Conservation (phyloP, 768 basidiomycete genomes). For the Phaeotremella skinneri region DNA sequence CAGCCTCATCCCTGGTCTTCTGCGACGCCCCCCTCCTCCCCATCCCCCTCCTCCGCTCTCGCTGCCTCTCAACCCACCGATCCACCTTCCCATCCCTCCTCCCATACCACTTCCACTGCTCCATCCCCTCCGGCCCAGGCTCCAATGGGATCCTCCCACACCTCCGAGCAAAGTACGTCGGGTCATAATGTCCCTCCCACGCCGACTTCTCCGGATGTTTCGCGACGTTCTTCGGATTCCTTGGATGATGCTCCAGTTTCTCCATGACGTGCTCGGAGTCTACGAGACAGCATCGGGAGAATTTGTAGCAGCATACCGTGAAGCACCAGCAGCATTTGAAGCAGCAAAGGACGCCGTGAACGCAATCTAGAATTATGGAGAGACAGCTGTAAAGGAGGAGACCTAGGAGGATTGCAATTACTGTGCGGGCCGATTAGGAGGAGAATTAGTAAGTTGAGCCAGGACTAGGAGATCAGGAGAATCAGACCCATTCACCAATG, state of each 20-base stretch:
- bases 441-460: too few species aligned
- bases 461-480: too few species aligned
- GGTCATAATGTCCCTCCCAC: neutral
- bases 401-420: neutral
- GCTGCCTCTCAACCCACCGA: neutral
- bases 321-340: constrained; percentile 1
- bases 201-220: neutral
- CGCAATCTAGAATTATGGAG: constrained; percentile 2
- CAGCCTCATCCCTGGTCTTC: too few species aligned
- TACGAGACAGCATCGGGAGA: neutral
- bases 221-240: neutral
- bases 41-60: neutral
- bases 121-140: constrained; percentile 9
- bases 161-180: neutral
- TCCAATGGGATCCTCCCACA: neutral
- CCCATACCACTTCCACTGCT: constrained; percentile 1
- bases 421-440: neutral
- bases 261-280: neutral
- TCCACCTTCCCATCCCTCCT: constrained; percentile 4
- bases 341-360: neutral
- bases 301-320: neutral
- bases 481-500: neutral
- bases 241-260: neutral
- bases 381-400: neutral
- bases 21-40: too few species aligned